Evolutionary conservation across 352 stramenopile species (phyloP), one percentile per base, ranked within the genome.

Genomic region (Phytophthora nicotianae): DNA sequence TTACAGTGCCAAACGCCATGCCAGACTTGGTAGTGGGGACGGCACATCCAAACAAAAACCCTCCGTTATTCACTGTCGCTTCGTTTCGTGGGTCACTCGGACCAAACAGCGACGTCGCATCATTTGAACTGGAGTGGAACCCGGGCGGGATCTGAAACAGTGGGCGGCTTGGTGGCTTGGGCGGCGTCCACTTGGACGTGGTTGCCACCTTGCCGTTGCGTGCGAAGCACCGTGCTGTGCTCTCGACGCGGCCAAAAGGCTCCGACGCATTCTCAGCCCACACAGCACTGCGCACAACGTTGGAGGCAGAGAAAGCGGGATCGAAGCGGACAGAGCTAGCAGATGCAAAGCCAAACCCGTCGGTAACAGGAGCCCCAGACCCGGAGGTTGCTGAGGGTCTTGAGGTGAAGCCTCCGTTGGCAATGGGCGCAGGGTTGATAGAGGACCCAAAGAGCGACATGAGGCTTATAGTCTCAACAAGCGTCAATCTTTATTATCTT

Each of bases 171-270:
- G 60, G 53, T 2, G 43, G 46, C 29, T 33, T 23, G 3, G 61
- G 37, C 4, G 38, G 47, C 4, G 61, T 52, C 61, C 61, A 69
- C 38, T 47, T 51, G 35, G 45, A 50, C 27, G n/a, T 11, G 4
- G n/a, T 11, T 13, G 24, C 5, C 9, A 6, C 23, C 7, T 47
- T 23, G 4, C 59, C 59, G 26, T 57, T 68, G 8, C 59, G 52
- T 13, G 32, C 38, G 35, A 69, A 69, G 47, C 46, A 63, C 32
- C 43, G 2, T 1, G 8, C 32, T 24, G 61, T 64, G 54, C 32
- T 54, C 47, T 59, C 37, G 9, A 64, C 61, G 13, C 61, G 61
- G 5, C 53, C 54, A 37, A 69, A 69, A 14, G 61, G 61, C 2
- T 59, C 49, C 26, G 51, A 68, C n/a, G 59, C 50, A 42, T 51